Evolutionary conservation across 1,139 yeast species (phyloP).

Genomic region (Suhomyces yuchorum): DNA sequence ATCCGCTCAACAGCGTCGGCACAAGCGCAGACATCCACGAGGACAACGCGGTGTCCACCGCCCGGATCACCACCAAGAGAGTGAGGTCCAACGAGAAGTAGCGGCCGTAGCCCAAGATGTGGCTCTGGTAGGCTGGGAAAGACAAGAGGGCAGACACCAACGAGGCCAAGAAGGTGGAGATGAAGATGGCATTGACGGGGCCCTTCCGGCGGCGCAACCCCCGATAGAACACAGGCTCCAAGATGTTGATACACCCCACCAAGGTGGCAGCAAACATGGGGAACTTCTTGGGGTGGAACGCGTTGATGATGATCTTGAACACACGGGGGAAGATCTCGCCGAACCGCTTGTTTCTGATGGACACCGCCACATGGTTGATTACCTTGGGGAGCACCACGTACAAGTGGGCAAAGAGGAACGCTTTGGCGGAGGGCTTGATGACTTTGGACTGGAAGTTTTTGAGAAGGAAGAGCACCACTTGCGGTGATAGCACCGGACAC

Average conservation of each 20-base stretch:
- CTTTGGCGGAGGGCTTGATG: conserved; percentile 24
- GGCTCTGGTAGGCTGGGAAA: conserved; percentile 36
- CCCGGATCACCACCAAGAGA: conserved; percentile 38
- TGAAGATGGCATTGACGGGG: conserved; percentile 26
- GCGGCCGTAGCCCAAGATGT: conserved; percentile 32
- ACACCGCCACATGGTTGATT: conserved; percentile 21
- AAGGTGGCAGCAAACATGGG: conserved; percentile 37
- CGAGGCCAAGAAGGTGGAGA: conserved; percentile 34
- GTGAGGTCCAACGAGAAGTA: conserved; percentile 38
- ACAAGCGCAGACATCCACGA: conserved; percentile 24
- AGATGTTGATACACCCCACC: conserved; percentile 28
- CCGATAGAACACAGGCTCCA: conserved; percentile 35
- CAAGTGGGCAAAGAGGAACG: conserved; percentile 39
- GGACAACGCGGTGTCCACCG: conserved; percentile 36
- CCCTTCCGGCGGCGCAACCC: conserved; percentile 18
- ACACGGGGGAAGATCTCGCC: conserved; percentile 18
- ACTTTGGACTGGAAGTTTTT: conserved; percentile 4
- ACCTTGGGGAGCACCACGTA: conserved; percentile 38
- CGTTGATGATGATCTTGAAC: conserved; percentile 22
- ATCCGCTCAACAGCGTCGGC: conserved; percentile 17
- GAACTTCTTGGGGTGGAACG: conserved; percentile 31
- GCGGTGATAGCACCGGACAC: background rate
- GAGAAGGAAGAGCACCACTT: conserved; percentile 6
- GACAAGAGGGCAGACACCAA: conserved; percentile 30
- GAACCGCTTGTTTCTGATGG: conserved; percentile 19